Percentiles rank a stretch among this genome's conserved stretches.
Conservation (phyloP, 306 rosid genomes). For the Vigna unguiculata region DNA sequence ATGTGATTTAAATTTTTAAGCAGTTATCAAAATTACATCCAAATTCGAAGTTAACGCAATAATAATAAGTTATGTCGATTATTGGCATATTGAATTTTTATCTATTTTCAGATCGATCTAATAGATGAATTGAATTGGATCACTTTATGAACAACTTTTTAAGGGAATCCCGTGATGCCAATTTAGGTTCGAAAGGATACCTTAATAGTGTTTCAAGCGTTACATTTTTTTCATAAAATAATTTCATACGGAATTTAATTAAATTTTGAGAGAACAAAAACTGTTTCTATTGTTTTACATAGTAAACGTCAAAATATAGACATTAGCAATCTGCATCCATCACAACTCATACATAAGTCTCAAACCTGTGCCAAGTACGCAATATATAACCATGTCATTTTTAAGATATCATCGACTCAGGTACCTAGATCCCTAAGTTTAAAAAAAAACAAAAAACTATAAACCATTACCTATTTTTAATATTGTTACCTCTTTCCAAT, state of each 20-base stretch:
- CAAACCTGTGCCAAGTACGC: too few species aligned
- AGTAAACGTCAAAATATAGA: not conserved
- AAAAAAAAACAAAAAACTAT: too few species aligned
- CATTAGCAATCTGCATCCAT: not conserved
- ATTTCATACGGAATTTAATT: not conserved
- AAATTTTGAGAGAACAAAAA: not conserved
- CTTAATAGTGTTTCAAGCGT: not conserved
- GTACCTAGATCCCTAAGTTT: too few species aligned
- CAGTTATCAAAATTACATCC: not conserved
- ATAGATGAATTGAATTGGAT: too few species aligned
- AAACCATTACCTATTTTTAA: too few species aligned
- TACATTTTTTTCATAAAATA: not conserved
- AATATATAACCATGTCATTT: too few species aligned
- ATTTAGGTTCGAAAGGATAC: too few species aligned
- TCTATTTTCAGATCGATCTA: too few species aligned
- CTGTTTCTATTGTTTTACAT: not conserved
- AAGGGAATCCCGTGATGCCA: too few species aligned
- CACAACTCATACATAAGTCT: not conserved
- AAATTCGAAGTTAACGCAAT: not conserved
- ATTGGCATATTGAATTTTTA: not conserved
- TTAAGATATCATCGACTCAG: too few species aligned
- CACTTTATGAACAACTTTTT: not conserved
- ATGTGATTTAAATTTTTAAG: not conserved
- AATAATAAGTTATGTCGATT: not conserved
- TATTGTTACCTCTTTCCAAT: too few species aligned